phyloP scores from a whole-genome alignment of 805 yeast species.

The Saccharomycopsis selenospora region DNA sequence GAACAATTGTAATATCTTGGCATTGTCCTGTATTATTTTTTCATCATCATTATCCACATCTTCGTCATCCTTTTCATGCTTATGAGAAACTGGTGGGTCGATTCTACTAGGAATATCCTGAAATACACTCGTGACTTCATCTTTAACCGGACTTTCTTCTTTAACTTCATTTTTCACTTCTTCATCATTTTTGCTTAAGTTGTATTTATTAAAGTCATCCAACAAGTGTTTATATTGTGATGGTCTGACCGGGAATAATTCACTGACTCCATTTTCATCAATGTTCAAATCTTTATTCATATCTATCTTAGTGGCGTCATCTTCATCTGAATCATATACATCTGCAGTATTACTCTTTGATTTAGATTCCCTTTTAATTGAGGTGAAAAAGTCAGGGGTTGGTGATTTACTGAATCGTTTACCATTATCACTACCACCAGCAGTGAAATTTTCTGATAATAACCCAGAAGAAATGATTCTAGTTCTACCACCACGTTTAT shows the following conservation, averaged over 20 bases:
- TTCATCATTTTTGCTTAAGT: constrained; percentile 27
- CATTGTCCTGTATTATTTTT: constrained; percentile 8
- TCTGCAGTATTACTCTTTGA: constrained; percentile 18
- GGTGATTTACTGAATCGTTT: constrained; percentile 24
- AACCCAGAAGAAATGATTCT: constrained; percentile 70
- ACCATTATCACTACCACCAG: constrained; percentile 2
- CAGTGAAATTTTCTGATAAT: constrained; percentile 33
- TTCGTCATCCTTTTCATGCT: constrained; percentile 22
- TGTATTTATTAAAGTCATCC: constrained; percentile 28
- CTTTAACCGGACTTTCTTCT: constrained; percentile 20
- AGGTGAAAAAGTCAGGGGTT: constrained; percentile 30
- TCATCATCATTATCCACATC: constrained; percentile 25
- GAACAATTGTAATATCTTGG: constrained; percentile 12
- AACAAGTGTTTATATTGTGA: constrained; percentile 33
- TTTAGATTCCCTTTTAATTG: constrained; percentile 10
- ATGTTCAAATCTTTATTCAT: constrained; percentile 37
- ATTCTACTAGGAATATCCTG: constrained; percentile 14
- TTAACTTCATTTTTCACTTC: constrained; percentile 16
- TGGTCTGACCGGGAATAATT: constrained; percentile 40
- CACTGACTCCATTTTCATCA: constrained; percentile 29
- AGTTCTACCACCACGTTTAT: constrained; percentile 32
- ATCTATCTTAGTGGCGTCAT: constrained; percentile 33
- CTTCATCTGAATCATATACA: constrained; percentile 23
- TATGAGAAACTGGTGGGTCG: constrained; percentile 3
- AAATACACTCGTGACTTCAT: constrained; percentile 16